phyloP scores from a whole-genome alignment of 805 yeast genomes.

The Ogataea ganodermae region DNA sequence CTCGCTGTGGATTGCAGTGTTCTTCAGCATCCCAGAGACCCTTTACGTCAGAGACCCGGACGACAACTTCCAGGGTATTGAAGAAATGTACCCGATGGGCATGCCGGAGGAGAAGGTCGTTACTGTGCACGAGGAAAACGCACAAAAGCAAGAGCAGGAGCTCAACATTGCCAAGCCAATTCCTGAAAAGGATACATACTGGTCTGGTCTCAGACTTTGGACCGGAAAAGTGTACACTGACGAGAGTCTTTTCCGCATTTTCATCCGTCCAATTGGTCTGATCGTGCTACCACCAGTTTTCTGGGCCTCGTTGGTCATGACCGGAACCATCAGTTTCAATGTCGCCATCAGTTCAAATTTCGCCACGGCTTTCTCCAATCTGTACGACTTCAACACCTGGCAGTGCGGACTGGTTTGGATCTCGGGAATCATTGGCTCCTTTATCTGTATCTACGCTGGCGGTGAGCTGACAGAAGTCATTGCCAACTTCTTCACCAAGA shows the following conservation, averaged over 20 bases:
- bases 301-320: constrained; percentile 12
- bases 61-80: constrained; percentile 9
- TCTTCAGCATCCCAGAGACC: constrained; percentile 56
- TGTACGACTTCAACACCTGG: constrained; percentile 9
- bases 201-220: constrained; percentile 5
- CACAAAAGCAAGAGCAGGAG: constrained; percentile 1
- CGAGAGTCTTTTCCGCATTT: constrained; percentile 9
- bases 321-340: constrained; percentile 13
- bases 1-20: constrained; percentile 39
- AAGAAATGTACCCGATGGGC: constrained; percentile 10
- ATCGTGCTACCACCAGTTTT: constrained; percentile 13
- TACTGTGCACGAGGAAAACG: constrained; percentile 8
- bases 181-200: constrained; percentile 3
- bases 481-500: constrained; percentile 11
- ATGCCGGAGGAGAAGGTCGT: constrained; percentile 9
- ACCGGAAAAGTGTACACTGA: constrained; percentile 10
- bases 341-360: constrained; percentile 12
- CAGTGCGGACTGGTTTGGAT: constrained; percentile 12
- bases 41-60: constrained; percentile 39
- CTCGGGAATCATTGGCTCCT: constrained; percentile 11
- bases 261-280: constrained; percentile 13
- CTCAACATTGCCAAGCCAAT: neutral
- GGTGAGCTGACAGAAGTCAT: constrained; percentile 10
- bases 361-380: constrained; percentile 4
- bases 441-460: constrained; percentile 11